phyloP scores from a whole-genome alignment of 306 rosid genomes.

The Begonia peltatifolia region DNA sequence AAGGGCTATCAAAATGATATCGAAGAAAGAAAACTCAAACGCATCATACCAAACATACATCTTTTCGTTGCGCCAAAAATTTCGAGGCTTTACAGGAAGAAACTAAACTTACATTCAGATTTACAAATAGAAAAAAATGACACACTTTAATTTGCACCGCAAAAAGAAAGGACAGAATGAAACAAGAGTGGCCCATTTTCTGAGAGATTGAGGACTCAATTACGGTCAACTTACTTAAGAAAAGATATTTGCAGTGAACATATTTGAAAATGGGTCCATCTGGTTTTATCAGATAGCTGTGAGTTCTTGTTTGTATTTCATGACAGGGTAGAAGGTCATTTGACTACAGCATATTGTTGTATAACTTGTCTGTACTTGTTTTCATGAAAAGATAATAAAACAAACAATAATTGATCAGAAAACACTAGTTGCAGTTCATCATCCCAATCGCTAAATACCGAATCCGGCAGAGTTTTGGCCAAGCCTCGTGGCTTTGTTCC shows the following conservation, averaged over 20 bases:
- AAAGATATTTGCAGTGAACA: not conserved
- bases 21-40: constrained; percentile 3
- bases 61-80: no score
- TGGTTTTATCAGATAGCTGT: no score
- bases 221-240: not conserved
- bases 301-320: no score
- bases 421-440: constrained; percentile 17
- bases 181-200: not conserved
- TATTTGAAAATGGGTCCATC: not conserved
- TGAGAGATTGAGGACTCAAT: not conserved
- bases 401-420: constrained; percentile 34
- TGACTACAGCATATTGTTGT: not conserved
- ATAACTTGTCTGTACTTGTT: not conserved
- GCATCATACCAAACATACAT: constrained; percentile 4
- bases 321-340: no score
- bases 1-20: constrained; percentile 19
- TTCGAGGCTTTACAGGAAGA: not conserved
- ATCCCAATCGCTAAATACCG: no score
- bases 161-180: not conserved
- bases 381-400: constrained; percentile 5
- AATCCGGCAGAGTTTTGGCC: constrained; percentile 9
- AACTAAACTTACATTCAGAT: not conserved
- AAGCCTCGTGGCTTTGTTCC: constrained; percentile 32
- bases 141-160: no score
- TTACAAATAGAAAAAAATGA: not conserved